phyloP scores from a whole-genome alignment of 805 yeast genomes.

The Candida glaebosa region DNA sequence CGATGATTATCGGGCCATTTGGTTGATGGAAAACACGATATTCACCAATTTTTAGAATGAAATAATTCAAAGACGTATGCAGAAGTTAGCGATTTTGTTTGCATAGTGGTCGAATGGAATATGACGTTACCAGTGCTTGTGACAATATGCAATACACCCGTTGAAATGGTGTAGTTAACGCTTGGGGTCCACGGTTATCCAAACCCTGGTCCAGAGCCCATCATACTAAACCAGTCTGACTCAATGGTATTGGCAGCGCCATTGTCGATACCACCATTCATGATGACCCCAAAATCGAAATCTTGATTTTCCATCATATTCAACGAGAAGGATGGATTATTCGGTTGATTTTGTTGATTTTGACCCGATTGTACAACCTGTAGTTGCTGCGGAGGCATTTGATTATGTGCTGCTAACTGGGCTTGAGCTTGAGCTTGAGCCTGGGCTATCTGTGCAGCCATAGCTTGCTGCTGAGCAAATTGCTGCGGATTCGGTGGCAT shows the following conservation, averaged over 20 bases:
- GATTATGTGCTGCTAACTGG: conserved; percentile 3
- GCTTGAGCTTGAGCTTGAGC: neutral
- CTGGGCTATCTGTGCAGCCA: neutral
- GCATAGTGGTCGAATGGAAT: neutral
- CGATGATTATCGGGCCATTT: neutral
- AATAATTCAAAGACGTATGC: neutral
- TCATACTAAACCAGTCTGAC: conserved; percentile 29
- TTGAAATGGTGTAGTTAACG: too few species aligned
- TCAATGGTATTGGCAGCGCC: conserved; percentile 10
- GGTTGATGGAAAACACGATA: neutral
- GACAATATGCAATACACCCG: too few species aligned
- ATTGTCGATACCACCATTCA: conserved; percentile 8
- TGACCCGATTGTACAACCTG: neutral
- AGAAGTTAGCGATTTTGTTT: neutral
- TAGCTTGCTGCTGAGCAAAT: neutral
- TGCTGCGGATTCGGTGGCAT: neutral
- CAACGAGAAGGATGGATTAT: neutral
- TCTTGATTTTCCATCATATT: conserved; percentile 6
- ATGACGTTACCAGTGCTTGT: neutral
- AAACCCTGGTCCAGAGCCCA: conserved; percentile 34
- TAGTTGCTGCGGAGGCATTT: neutral
- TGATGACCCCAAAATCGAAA: conserved; percentile 1
- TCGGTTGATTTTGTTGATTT: neutral
- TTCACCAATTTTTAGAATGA: too few species aligned
- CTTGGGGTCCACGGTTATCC: conserved; percentile 8